These are phyloP conservation scores for Suhomyces ambrosiae DNA, from an alignment of 1,139 yeast genomes.

Conservation along the genomic window DNA sequence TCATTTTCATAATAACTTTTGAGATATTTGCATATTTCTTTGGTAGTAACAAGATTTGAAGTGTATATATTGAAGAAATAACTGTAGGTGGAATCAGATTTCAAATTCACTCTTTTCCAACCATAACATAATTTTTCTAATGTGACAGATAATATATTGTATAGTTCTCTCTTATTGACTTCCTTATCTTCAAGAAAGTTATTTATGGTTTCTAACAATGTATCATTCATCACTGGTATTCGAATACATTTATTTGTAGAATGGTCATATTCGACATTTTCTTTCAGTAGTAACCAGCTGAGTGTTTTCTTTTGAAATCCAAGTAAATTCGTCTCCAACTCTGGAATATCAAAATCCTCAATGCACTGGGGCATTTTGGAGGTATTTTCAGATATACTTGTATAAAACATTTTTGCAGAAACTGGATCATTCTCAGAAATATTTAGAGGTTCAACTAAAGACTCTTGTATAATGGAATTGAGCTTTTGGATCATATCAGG, in stretches of 20 bases:
- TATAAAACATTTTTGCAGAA: slow-evolving; percentile 30
- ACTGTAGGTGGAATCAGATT: slow-evolving; percentile 4
- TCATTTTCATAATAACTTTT: slow-evolving; percentile 21
- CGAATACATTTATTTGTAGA: slow-evolving; percentile 26
- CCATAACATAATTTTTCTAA: slow-evolving; percentile 53
- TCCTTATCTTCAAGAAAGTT: slow-evolving; percentile 8
- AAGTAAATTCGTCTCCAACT: slow-evolving; percentile 50
- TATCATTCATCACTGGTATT: slow-evolving; percentile 20
- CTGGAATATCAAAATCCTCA: slow-evolving; percentile 42
- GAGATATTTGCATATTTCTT: slow-evolving; percentile 31
- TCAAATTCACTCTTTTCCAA: slow-evolving; percentile 41
- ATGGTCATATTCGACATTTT: slow-evolving; percentile 49
- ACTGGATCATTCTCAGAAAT: slow-evolving; percentile 6
- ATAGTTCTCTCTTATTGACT: slow-evolving; percentile 13
- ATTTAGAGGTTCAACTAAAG: neutral
- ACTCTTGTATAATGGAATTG: slow-evolving; percentile 4
- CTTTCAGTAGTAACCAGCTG: slow-evolving; percentile 63
- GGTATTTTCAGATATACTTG: slow-evolving; percentile 37
- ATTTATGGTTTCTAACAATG: slow-evolving; percentile 13
- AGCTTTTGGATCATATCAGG: slow-evolving; percentile 15
- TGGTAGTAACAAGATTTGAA: slow-evolving; percentile 45
- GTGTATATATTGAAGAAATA: slow-evolving; percentile 55
- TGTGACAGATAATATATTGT: slow-evolving; percentile 19
- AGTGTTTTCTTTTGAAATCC: slow-evolving; percentile 66
- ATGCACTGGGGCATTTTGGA: slow-evolving; percentile 22